A percentile compares a stretch with the other conserved stretches of the same genome.
Conservation (phyloP, 1,284 basidiomycete species). For the Ganoderma resinaceum region DNA sequence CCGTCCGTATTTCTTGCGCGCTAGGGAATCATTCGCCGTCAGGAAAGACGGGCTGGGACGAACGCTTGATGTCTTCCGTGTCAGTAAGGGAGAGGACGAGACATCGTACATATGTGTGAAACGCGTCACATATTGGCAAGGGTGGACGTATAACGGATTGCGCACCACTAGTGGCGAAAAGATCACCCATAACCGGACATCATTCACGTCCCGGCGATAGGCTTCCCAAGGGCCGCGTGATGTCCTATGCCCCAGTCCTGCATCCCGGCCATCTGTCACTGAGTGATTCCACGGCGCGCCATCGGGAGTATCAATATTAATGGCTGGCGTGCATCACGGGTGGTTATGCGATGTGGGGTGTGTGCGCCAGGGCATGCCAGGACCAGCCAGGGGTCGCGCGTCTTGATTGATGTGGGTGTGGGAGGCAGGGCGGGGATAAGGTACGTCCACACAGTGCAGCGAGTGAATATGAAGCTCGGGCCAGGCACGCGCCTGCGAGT, state of each 20-base stretch:
- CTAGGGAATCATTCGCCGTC: background rate
- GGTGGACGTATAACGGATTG: background rate
- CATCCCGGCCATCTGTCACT: background rate
- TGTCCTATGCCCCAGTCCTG: background rate
- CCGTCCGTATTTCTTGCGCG: background rate
- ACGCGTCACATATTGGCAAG: background rate
- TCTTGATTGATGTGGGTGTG: background rate
- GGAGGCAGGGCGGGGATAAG: background rate
- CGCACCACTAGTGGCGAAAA: background rate
- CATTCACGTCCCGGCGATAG: background rate
- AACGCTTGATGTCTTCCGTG: background rate
- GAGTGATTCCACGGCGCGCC: background rate
- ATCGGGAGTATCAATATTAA: slow-evolving; percentile 4
- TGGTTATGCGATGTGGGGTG: slow-evolving; percentile 8
- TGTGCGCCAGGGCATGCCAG: slow-evolving; percentile 9
- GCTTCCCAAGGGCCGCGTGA: background rate
- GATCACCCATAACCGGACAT: background rate
- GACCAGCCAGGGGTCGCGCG: background rate
- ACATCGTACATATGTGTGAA: background rate
- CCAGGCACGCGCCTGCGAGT: background rate
- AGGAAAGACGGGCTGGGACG: no score
- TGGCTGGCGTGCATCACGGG: background rate
- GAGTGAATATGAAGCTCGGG: background rate
- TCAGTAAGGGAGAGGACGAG: background rate
- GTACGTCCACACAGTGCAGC: background rate